A percentile compares a stretch with the other conserved stretches of the same genome.
Evolutionary conservation across 2,329 filamentous ascomycete genomes (phyloP).

Genomic region (Calonectria honghensis): DNA sequence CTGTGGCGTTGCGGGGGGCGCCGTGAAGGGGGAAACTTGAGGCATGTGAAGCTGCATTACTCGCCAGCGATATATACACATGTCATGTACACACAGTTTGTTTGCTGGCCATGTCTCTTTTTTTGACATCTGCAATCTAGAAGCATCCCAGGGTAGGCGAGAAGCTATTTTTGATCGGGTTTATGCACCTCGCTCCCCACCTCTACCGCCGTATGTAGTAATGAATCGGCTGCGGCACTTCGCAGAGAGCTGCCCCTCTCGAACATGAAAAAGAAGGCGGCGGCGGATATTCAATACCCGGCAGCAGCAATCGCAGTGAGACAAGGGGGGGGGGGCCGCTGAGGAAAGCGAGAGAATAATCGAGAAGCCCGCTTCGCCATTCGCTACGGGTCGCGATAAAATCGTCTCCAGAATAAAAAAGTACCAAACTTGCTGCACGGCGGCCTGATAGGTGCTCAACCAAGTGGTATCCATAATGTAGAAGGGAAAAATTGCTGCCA

Average conservation of each 20-base stretch:
- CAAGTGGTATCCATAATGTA: conserved; percentile 1
- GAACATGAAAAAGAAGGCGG: neutral
- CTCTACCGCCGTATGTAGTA: neutral
- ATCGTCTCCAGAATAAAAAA: conserved; percentile 22
- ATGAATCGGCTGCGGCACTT: conserved; percentile 16
- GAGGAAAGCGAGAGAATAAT: conserved; percentile 14
- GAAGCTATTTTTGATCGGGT: conserved; percentile 20
- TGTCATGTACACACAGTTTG: neutral
- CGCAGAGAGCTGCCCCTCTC: neutral
- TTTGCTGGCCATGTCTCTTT: neutral
- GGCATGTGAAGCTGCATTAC: conserved; percentile 25
- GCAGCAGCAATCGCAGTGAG: neutral
- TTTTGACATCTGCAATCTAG: conserved; percentile 7
- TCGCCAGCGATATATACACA: neutral
- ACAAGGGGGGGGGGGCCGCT: conserved; percentile 6
- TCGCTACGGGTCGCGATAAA: neutral
- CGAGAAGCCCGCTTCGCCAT: conserved; percentile 10
- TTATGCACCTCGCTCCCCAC: conserved; percentile 19
- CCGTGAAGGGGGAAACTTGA: neutral
- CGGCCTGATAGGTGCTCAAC: conserved; percentile 7
- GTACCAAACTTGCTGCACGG: conserved; percentile 1
- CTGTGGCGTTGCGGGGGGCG: conserved; percentile 27
- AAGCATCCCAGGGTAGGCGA: conserved; percentile 24
- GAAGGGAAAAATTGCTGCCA: conserved; percentile 8
- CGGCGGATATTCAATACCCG: conserved; percentile 16